These are phyloP conservation scores for Cyphellophora europaea DNA, from an alignment of 2,329 filamentous ascomycete species.

Conservation along the genomic window DNA sequence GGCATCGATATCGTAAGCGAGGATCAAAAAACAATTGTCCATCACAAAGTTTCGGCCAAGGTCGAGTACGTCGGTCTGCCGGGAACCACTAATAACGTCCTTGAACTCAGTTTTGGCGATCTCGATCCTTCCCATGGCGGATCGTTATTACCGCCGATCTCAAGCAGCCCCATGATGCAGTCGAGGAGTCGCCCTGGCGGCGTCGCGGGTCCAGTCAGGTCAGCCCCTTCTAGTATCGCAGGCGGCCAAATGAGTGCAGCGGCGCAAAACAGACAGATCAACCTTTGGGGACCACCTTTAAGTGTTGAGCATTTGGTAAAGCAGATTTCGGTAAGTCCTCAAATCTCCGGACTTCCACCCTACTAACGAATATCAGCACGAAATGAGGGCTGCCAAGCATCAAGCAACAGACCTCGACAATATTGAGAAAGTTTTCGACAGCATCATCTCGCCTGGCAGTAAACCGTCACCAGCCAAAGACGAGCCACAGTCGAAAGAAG, in stretches of 20 bases:
- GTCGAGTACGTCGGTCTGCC: constrained; percentile 90
- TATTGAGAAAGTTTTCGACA: constrained; percentile 71
- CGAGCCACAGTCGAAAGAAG: constrained; percentile 25
- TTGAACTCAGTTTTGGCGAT: constrained; percentile 79
- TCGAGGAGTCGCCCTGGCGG: constrained; percentile 62
- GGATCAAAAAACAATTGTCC: constrained; percentile 95
- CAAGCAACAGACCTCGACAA: constrained; percentile 78
- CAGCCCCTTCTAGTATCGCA: constrained; percentile 48
- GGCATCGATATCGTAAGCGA: constrained; percentile 98
- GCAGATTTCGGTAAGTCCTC: constrained; percentile 60
- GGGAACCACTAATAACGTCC: constrained; percentile 61
- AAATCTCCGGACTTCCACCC: constrained; percentile 1
- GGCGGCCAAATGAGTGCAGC: constrained; percentile 48
- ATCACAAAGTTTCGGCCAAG: constrained; percentile 95
- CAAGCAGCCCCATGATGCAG: constrained; percentile 54
- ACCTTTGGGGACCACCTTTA: constrained; percentile 71
- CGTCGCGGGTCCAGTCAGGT: constrained; percentile 57
- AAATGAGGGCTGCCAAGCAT: constrained; percentile 81
- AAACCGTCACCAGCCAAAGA: constrained; percentile 31
- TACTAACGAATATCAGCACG: constrained; percentile 48
- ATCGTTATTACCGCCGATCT: constrained; percentile 60
- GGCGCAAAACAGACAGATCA: constrained; percentile 64
- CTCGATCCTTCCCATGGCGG: constrained; percentile 69
- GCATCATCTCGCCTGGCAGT: constrained; percentile 64
- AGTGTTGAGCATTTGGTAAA: constrained; percentile 94